Percentiles rank a stretch among this genome's conserved stretches.
phyloP scores from a whole-genome alignment of 345 rosid genomes.

The Corymbia maculata region DNA sequence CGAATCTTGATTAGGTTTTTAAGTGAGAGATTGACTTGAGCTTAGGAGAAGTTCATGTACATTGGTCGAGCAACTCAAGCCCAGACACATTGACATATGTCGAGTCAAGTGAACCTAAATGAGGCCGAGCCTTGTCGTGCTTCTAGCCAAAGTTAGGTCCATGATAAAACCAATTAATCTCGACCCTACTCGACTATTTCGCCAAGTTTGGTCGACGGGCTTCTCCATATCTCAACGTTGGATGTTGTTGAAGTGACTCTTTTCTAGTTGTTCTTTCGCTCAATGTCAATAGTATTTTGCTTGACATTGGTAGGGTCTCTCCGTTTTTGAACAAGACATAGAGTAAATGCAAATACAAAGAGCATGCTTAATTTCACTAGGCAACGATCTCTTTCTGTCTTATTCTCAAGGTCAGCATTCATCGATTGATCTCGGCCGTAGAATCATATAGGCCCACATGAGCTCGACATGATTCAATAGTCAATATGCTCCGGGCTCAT shows the following conservation, averaged over 20 bases:
- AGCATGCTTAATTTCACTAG: fast-evolving
- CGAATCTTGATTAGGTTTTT: neutral
- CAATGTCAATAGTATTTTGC: neutral
- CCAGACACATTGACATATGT: fast-evolving
- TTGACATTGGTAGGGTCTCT: neutral
- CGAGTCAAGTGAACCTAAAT: neutral
- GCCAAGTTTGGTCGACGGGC: neutral
- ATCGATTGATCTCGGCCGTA: neutral
- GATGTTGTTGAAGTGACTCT: neutral
- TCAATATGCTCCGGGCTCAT: neutral
- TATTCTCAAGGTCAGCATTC: too few relatives aligned
- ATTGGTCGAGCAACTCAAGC: neutral
- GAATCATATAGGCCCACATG: neutral
- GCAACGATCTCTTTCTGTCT: neutral
- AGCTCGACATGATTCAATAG: neutral
- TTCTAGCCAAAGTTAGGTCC: neutral
- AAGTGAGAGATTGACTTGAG: neutral
- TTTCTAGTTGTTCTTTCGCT: neutral
- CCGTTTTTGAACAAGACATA: too few relatives aligned
- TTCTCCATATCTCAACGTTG: neutral
- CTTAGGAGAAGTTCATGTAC: neutral
- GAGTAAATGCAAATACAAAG: neutral
- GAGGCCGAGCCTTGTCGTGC: neutral
- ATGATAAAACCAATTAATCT: neutral
- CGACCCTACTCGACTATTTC: neutral